These are phyloP conservation scores for Paracamarosporium sp. DNA, from an alignment of 2,329 filamentous ascomycete species.

Conservation along the genomic window DNA sequence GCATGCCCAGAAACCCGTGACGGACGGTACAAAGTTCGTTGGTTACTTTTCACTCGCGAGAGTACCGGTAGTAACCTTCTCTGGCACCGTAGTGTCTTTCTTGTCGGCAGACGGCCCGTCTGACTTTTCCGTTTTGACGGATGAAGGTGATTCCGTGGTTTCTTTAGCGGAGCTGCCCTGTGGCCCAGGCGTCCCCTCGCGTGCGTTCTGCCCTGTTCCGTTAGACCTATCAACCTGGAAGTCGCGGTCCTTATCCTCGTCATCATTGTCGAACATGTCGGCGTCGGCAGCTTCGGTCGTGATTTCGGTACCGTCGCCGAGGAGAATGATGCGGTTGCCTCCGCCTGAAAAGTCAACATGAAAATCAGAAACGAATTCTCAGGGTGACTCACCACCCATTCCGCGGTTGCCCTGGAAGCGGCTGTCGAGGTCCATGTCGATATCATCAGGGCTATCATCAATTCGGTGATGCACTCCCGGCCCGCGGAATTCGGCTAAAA, in stretches of 20 bases:
- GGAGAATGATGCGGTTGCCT: constrained; percentile 83
- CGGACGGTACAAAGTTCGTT: background rate
- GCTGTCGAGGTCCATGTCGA: constrained; percentile 76
- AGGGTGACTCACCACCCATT: constrained; percentile 46
- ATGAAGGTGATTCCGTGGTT: constrained; percentile 44
- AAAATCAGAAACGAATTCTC: constrained; percentile 70
- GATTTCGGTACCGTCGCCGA: constrained; percentile 94
- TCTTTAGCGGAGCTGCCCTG: constrained; percentile 23
- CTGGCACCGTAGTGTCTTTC: constrained; percentile 23
- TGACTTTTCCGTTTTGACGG: constrained; percentile 46
- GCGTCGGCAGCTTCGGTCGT: constrained; percentile 86
- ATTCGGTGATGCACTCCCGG: constrained; percentile 58
- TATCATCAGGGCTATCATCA: constrained; percentile 63
- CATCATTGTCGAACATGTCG: constrained; percentile 93
- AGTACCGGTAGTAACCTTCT: constrained; percentile 23
- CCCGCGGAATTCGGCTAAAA: constrained; percentile 58
- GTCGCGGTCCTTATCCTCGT: constrained; percentile 82
- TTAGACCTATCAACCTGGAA: constrained; percentile 75
- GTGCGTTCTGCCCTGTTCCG: constrained; percentile 23
- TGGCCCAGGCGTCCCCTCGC: constrained; percentile 35
- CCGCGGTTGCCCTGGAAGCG: constrained; percentile 72
- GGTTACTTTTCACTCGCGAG: constrained; percentile 30
- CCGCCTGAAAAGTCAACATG: constrained; percentile 73
- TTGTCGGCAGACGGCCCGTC: constrained; percentile 20
- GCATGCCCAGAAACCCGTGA: background rate